phyloP scores from a whole-genome alignment of 257 asterid genomes.

The Gentiana dahurica region DNA sequence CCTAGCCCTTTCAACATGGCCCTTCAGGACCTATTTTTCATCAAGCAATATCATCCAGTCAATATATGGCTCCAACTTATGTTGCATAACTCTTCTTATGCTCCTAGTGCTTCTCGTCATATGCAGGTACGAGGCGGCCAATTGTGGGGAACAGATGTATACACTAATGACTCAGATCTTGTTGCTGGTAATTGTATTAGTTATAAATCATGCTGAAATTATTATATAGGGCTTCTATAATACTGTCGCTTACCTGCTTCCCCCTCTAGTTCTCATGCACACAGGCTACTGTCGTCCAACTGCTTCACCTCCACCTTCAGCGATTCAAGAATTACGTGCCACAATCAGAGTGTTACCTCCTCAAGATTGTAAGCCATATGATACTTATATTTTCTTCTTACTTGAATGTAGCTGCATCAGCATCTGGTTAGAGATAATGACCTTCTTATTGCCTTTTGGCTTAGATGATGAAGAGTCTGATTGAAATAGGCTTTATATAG shows the following conservation, averaged over 20 bases:
- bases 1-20: too few species aligned
- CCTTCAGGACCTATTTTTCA: too few species aligned
- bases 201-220: constrained; percentile 2
- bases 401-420: background rate
- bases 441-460: too few species aligned
- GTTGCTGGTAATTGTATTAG: constrained; percentile 66
- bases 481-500: too few species aligned
- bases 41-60: too few species aligned
- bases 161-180: constrained; percentile 96
- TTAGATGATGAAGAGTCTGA: too few species aligned
- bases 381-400: constrained; percentile 3
- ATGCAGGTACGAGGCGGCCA: constrained; percentile 93
- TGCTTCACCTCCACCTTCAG: constrained; percentile 87
- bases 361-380: constrained; percentile 59
- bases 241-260: constrained; percentile 24
- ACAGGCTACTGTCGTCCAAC: constrained; percentile 92
- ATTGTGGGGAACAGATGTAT: constrained; percentile 97
- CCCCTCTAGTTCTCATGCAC: constrained; percentile 85
- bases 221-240: background rate
- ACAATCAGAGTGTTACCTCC: constrained; percentile 90
- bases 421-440: background rate
- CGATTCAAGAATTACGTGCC: constrained; percentile 77
- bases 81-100: background rate
- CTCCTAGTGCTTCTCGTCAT: constrained; percentile 19
- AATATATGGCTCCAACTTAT: background rate